A percentile compares a stretch with the other conserved stretches of the same genome.
phyloP scores from a whole-genome alignment of 1,284 basidiomycete species.

The Naganishia albida region DNA sequence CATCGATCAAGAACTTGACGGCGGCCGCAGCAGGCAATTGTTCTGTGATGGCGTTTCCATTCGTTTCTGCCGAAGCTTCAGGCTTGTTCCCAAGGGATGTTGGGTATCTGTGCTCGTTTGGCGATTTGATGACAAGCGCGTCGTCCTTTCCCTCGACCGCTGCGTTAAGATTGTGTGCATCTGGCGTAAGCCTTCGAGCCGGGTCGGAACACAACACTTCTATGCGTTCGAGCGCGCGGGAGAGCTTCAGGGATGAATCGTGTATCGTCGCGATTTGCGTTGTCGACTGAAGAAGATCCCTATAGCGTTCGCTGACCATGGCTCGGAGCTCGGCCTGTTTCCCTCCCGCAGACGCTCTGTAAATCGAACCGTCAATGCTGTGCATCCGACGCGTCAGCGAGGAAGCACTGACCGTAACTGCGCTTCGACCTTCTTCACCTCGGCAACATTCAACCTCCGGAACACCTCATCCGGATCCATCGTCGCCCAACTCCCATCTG shows the following conservation, averaged over 20 bases:
- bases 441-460: constrained; percentile 67
- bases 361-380: neutral
- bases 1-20: constrained; percentile 67
- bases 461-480: constrained; percentile 81
- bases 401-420: constrained; percentile 63
- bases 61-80: neutral
- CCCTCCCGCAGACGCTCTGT: constrained; percentile 77
- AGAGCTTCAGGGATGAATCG: constrained; percentile 58
- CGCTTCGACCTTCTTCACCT: constrained; percentile 71
- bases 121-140: constrained; percentile 1
- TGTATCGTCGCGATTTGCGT: constrained; percentile 71
- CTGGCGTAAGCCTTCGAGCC: neutral
- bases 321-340: constrained; percentile 87
- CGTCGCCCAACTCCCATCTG: constrained; percentile 45
- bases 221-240: constrained; percentile 48
- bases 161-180: neutral
- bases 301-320: constrained; percentile 96
- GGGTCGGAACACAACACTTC: constrained; percentile 45
- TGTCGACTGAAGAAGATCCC: constrained; percentile 86
- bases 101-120: constrained; percentile 34
- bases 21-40: constrained; percentile 79
- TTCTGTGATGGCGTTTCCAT: constrained; percentile 56
- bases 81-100: constrained; percentile 1
- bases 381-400: neutral
- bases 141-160: constrained; percentile 38